Evolutionary conservation across 1,284 basidiomycete genomes (phyloP).

Genomic region (Gastroboletus turbinatus): DNA sequence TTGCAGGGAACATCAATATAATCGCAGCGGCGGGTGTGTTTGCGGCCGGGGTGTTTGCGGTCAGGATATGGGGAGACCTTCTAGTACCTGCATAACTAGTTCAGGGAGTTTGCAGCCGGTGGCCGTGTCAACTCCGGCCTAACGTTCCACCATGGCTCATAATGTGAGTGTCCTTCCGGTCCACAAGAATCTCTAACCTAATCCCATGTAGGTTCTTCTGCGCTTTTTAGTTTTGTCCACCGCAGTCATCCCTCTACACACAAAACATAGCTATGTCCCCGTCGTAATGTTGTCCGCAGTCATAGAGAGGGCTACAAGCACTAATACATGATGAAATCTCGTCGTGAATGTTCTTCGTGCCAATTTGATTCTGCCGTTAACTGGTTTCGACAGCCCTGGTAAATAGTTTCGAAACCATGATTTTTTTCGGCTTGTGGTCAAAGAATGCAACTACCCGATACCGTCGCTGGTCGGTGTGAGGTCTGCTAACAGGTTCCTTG

Average conservation of each 20-base stretch:
- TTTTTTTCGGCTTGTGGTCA: not conserved
- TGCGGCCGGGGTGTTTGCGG: constrained; percentile 60
- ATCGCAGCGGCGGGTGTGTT: constrained; percentile 63
- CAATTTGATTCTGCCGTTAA: constrained; percentile 4
- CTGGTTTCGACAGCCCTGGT: constrained; percentile 11
- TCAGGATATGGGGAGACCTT: constrained; percentile 72
- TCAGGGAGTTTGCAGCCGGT: not conserved
- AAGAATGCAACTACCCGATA: not conserved
- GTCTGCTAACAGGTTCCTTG: not conserved
- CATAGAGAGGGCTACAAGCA: constrained; percentile 16
- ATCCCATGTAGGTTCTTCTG: constrained; percentile 3
- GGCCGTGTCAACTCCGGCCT: not conserved
- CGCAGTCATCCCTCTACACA: constrained; percentile 7
- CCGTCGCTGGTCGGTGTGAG: not conserved
- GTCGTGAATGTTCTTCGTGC: constrained; percentile 13
- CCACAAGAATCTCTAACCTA: constrained; percentile 3
- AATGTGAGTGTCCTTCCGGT: constrained; percentile 12
- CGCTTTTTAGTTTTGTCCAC: constrained; percentile 3
- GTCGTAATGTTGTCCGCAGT: constrained; percentile 20
- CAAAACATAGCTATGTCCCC: constrained; percentile 20
- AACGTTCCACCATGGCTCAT: not conserved
- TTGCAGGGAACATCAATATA: constrained; percentile 69
- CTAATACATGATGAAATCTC: constrained; percentile 14
- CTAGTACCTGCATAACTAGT: constrained; percentile 56
- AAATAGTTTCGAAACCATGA: constrained; percentile 7